A percentile compares a stretch with the other conserved stretches of the same genome.
These are phyloP conservation scores for Chlorencoelia australis DNA, from an alignment of 2,329 filamentous ascomycete genomes.

Conservation along the genomic window DNA sequence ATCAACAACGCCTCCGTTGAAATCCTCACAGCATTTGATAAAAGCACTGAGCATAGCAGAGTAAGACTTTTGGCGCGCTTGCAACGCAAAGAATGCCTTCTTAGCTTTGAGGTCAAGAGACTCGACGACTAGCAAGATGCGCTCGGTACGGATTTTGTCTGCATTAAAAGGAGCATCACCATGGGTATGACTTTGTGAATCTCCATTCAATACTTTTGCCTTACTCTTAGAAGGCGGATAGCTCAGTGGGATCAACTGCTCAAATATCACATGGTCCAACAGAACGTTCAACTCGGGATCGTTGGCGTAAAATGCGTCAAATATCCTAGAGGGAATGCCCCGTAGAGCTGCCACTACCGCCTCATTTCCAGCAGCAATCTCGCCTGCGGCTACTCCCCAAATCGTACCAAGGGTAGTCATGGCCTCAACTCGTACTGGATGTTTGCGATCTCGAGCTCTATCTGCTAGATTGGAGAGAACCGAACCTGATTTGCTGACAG, in stretches of 20 bases:
- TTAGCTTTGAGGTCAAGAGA: slow-evolving; percentile 70
- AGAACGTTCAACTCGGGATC: slow-evolving; percentile 77
- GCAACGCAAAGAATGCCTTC: slow-evolving; percentile 80
- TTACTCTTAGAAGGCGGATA: slow-evolving; percentile 66
- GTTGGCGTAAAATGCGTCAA: slow-evolving; percentile 84
- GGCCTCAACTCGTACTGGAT: slow-evolving; percentile 71
- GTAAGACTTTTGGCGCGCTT: slow-evolving; percentile 65
- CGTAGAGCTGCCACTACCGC: slow-evolving; percentile 64
- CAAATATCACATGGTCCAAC: slow-evolving; percentile 75
- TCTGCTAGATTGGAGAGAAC: slow-evolving; percentile 76
- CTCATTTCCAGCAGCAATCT: slow-evolving; percentile 76
- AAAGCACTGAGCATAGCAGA: slow-evolving; percentile 67
- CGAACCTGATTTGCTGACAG: slow-evolving; percentile 65
- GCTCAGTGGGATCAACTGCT: slow-evolving; percentile 78
- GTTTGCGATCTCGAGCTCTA: slow-evolving; percentile 77
- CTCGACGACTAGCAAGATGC: slow-evolving; percentile 72
- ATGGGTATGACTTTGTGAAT: slow-evolving; percentile 39
- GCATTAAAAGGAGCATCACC: slow-evolving; percentile 45
- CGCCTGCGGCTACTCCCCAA: slow-evolving; percentile 87
- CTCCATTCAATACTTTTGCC: slow-evolving; percentile 50
- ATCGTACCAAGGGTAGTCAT: slow-evolving; percentile 77
- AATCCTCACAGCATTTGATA: slow-evolving; percentile 74
- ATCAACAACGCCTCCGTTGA: slow-evolving; percentile 77
- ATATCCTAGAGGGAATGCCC: slow-evolving; percentile 73
- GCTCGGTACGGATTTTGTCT: slow-evolving; percentile 71